These are phyloP conservation scores for Cornus suecica DNA, from an alignment of 148 eudicot species.

Conservation along the genomic window DNA sequence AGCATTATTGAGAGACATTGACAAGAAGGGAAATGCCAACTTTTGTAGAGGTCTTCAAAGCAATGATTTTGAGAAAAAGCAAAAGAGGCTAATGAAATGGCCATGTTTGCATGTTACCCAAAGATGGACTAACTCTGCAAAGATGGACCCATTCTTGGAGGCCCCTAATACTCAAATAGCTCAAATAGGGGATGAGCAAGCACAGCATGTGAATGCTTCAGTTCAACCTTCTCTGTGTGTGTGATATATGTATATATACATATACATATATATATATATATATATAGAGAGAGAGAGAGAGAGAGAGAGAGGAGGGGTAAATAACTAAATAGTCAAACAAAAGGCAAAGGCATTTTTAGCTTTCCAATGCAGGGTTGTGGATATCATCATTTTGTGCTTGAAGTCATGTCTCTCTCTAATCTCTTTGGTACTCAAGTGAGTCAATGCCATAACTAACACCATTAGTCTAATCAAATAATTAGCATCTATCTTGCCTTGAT, in stretches of 20 bases:
- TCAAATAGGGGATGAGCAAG: background rate
- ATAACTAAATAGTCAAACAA: background rate
- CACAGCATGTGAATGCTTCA: background rate
- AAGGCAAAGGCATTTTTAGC: background rate
- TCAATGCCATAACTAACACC: background rate
- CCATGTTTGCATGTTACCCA: background rate
- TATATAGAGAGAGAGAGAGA: too few species aligned
- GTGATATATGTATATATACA: too few species aligned
- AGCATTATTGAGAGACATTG: background rate
- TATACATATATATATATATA: too few species aligned
- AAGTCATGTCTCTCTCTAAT: background rate
- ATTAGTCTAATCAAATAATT: background rate
- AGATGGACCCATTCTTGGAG: background rate
- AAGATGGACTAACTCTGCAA: background rate
- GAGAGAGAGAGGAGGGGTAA: background rate
- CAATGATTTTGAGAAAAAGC: background rate
- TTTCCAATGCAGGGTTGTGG: constrained; percentile 13
- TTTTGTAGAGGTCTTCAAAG: background rate
- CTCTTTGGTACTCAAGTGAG: background rate
- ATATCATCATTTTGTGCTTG: constrained; percentile 22
- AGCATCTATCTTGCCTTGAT: background rate
- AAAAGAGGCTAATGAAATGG: background rate
- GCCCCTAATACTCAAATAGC: background rate
- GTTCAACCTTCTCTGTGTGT: background rate
- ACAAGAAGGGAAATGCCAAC: background rate